Evolutionary conservation across 108 stramenopile species (phyloP).

Genomic region (Skeletonema grethae): DNA sequence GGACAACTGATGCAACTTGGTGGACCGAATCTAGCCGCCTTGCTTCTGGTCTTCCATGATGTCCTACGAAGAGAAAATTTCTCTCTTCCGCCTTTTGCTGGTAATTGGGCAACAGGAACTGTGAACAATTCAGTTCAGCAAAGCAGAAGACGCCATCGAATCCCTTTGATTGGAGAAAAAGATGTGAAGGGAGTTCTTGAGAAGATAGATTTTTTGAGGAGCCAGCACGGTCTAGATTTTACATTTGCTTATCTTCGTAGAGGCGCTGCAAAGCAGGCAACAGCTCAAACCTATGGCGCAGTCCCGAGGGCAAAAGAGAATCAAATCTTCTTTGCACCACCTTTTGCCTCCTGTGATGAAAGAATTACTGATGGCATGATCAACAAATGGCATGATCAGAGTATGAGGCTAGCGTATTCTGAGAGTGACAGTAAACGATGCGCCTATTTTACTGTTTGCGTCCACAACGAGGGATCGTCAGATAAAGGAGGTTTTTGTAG

Average conservation of each 20-base stretch:
- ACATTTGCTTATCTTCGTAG: neutral
- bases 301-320: constrained; percentile 7
- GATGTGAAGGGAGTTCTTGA: neutral
- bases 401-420: neutral
- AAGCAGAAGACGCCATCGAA: neutral
- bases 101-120: constrained; percentile 8
- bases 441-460: constrained; percentile 3
- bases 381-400: neutral
- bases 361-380: constrained; percentile 6
- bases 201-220: neutral
- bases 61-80: constrained; percentile 8
- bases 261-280: constrained; percentile 14
- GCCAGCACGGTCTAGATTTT: neutral
- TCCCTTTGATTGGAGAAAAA: neutral
- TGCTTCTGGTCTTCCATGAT: constrained; percentile 21
- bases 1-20: constrained; percentile 8
- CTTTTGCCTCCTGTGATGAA: constrained; percentile 21
- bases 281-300: constrained; percentile 15
- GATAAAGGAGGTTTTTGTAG: neutral
- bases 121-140: constrained; percentile 2
- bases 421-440: constrained; percentile 1
- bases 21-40: constrained; percentile 12
- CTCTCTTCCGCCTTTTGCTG: constrained; percentile 4
- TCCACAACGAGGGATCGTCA: constrained; percentile 7
- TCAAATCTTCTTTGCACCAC: constrained; percentile 22